A percentile compares a stretch with the other conserved stretches of the same genome.
These are phyloP conservation scores for Globisporangium splendens DNA, from an alignment of 352 stramenopile genomes.

Conservation along the genomic window DNA sequence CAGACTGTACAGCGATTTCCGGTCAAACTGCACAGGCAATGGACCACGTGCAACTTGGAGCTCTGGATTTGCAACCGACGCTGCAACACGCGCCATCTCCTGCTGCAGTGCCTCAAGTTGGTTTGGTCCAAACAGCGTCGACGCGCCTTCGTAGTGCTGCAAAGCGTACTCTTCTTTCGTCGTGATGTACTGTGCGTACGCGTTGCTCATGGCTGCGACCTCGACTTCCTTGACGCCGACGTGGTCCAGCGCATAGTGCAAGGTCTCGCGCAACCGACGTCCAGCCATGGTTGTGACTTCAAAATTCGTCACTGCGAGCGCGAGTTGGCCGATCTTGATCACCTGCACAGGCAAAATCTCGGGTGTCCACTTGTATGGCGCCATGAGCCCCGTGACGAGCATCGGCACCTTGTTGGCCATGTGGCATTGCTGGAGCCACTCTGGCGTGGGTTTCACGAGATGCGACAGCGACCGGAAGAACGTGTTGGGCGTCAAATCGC, in stretches of 20 bases:
- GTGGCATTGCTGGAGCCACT: slow-evolving; percentile 38
- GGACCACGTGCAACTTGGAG: slow-evolving; percentile 24
- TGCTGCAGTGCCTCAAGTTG: slow-evolving; percentile 51
- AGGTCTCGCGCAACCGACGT: slow-evolving; percentile 29
- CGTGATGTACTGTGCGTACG: slow-evolving; percentile 54
- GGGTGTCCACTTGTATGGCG: slow-evolving; percentile 32
- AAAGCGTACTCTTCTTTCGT: slow-evolving; percentile 52
- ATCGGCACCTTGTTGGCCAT: slow-evolving; percentile 33
- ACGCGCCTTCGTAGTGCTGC: slow-evolving; percentile 69
- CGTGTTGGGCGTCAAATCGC: slow-evolving; percentile 25
- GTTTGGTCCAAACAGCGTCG: slow-evolving; percentile 61
- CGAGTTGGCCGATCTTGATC: slow-evolving; percentile 46
- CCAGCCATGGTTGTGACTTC: slow-evolving; percentile 59
- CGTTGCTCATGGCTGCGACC: slow-evolving; percentile 44
- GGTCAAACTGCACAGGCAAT: slow-evolving; percentile 32
- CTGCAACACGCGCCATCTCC: slow-evolving; percentile 30
- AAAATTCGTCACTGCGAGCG: slow-evolving; percentile 40
- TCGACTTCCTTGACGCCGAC: slow-evolving; percentile 36
- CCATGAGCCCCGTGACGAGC: slow-evolving; percentile 30
- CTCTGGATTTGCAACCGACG: slow-evolving; percentile 20
- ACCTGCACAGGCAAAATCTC: slow-evolving; percentile 53
- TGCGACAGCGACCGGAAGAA: slow-evolving; percentile 19
- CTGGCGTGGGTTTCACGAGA: slow-evolving; percentile 22
- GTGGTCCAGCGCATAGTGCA: slow-evolving; percentile 20
- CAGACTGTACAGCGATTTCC: slow-evolving; percentile 20